Conservation (phyloP, 371 early-diverging fungal species). For the Ecytonucleospora hepatopenaei region DNA sequence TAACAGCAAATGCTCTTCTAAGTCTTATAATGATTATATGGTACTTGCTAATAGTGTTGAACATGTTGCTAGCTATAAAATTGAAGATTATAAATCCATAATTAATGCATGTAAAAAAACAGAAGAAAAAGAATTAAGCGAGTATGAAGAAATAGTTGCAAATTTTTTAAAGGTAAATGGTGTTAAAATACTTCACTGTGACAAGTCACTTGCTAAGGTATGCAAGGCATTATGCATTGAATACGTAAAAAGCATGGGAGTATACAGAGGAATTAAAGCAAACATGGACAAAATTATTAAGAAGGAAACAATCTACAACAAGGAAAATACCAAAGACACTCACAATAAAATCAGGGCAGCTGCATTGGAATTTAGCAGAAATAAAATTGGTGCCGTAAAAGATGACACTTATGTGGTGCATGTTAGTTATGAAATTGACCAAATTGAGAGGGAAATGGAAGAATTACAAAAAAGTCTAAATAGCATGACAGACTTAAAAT, state of each 20-base stretch:
- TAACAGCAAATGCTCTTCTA: too few species aligned
- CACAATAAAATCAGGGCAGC: slow-evolving; percentile 81
- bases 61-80: slow-evolving; percentile 4
- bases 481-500: slow-evolving; percentile 44
- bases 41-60: slow-evolving; percentile 26
- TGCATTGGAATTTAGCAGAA: slow-evolving; percentile 83
- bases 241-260: slow-evolving; percentile 14
- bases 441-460: slow-evolving; percentile 82
- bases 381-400: slow-evolving; percentile 74
- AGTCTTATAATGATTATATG: slow-evolving; percentile 23
- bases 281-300: slow-evolving; percentile 26
- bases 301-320: too few species aligned
- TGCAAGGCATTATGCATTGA: slow-evolving; percentile 16
- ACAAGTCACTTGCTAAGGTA: slow-evolving; percentile 21
- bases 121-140: background rate
- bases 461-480: slow-evolving; percentile 68
- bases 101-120: background rate
- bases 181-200: slow-evolving; percentile 39
- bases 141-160: slow-evolving; percentile 8
- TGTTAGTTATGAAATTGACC: slow-evolving; percentile 72
- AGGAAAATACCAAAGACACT: too few species aligned
- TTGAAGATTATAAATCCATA: background rate
- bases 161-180: slow-evolving; percentile 35
- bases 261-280: slow-evolving; percentile 33
- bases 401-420: slow-evolving; percentile 79